Base-by-base conservation (phyloP, 2,329 filamentous ascomycete genomes). In the Microascus cirrosus region DNA sequence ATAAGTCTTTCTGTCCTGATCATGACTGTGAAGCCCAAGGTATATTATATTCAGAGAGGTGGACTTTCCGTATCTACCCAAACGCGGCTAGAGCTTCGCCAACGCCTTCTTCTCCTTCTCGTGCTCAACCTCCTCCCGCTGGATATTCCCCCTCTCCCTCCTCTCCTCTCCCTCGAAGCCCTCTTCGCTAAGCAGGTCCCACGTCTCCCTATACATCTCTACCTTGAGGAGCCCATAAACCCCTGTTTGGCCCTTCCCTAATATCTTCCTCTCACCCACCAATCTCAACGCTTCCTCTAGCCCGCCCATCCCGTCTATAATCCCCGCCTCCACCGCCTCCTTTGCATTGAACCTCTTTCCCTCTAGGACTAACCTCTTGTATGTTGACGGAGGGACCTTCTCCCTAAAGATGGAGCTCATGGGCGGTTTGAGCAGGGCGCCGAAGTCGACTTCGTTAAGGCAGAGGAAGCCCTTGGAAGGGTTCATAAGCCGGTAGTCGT, bases 401-500 rank as follows among this genome's bases (percentile, higher is more conserved):
- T 85, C 74, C 15, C 87, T 78, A 74, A 94, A 93, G 62, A 94
- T 81, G 54, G 77, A 76, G 57, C 80, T 81, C 87, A 95, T 91
- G 60, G 87, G 78, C 2, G 88, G 79, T 62, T 84, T 81, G 39
- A 94, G 79, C n/a, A 86, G 82, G 1, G 86, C 85, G 56, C 89
- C 89, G 61, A 94, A 87, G 63, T 91, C 84, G 15, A 94, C 77
- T 73, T 94, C 89, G 70, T 93, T 93, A 63, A 94, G 74, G 71
- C 89, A 93, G 45, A 89, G 70, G 71, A 83, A 92, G n/a, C 89
- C 90, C 22, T 80, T 77, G 1, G 77, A 66, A 0, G 85, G 80
- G 66, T 87, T 87, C 74, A 89, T 87, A 63, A 94, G 77, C 32
- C 90, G 82, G 74, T 94, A 94, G 73, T 93, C 89, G 71, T 92